Evolutionary conservation across 768 basidiomycete genomes (phyloP).

Genomic region (Crepidotus variabilis): DNA sequence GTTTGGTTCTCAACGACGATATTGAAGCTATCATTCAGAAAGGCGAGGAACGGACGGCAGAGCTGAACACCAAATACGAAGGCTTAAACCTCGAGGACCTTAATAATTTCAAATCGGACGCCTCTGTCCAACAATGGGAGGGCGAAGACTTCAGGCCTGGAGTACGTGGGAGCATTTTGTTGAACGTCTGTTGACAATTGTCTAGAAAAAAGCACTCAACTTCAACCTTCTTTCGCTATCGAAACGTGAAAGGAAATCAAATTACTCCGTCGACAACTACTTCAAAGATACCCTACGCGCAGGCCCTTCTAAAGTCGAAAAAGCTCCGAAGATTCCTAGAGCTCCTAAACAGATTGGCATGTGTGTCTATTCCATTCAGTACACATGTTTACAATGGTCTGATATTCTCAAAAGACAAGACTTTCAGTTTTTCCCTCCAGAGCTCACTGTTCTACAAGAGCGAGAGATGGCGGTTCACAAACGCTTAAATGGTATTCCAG

Average conservation of each 20-base stretch:
- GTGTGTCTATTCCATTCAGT: conserved; percentile 38
- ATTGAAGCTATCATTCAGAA: conserved; percentile 91
- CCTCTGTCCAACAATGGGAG: conserved; percentile 90
- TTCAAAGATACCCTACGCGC: conserved; percentile 89
- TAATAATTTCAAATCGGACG: conserved; percentile 95
- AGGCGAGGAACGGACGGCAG: conserved; percentile 86
- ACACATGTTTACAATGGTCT: background rate
- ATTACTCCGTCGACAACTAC: conserved; percentile 94
- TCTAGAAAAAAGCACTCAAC: conserved; percentile 61
- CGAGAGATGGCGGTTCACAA: conserved; percentile 81
- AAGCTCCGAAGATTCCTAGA: conserved; percentile 76
- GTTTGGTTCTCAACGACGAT: conserved; percentile 78
- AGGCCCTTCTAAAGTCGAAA: conserved; percentile 74
- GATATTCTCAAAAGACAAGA: conserved; percentile 59
- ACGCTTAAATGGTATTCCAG: conserved; percentile 65
- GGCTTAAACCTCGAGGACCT: conserved; percentile 91
- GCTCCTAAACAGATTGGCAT: conserved; percentile 86
- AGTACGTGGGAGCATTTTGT: conserved; percentile 34
- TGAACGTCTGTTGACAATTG: conserved; percentile 1
- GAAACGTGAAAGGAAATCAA: conserved; percentile 90
- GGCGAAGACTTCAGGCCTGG: conserved; percentile 88
- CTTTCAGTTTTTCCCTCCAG: conserved; percentile 93
- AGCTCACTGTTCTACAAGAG: conserved; percentile 79
- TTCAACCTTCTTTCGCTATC: conserved; percentile 82
- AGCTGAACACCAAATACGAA: conserved; percentile 90